Evolutionary conservation across 2,329 filamentous ascomycete genomes (phyloP).

Genomic region (Talaromyces sp.): DNA sequence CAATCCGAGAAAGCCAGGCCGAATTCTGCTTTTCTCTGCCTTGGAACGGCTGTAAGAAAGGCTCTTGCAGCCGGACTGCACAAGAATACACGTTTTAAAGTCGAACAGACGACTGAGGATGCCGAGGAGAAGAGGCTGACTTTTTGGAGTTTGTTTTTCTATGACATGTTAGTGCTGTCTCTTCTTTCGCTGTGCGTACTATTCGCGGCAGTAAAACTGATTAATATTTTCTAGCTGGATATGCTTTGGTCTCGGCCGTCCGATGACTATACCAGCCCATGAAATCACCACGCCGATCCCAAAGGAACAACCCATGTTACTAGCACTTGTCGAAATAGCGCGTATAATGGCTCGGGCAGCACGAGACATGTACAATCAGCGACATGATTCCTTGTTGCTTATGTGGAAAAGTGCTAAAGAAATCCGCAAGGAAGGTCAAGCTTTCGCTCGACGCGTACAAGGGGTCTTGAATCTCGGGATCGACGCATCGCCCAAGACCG

Average conservation of each 20-base stretch:
- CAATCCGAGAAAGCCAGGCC: slow-evolving; percentile 43
- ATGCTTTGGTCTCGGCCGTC: slow-evolving; percentile 41
- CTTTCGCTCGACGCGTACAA: slow-evolving; percentile 24
- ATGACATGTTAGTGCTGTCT: slow-evolving; percentile 37
- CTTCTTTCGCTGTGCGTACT: not conserved
- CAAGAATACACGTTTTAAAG: slow-evolving; percentile 35
- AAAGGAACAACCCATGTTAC: slow-evolving; percentile 35
- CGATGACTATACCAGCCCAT: slow-evolving; percentile 36
- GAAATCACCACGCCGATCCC: slow-evolving; percentile 36
- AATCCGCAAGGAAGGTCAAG: slow-evolving; percentile 28
- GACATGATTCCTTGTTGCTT: slow-evolving; percentile 36
- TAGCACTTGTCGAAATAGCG: slow-evolving; percentile 33
- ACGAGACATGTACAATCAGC: slow-evolving; percentile 38
- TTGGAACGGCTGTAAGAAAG: slow-evolving; percentile 40
- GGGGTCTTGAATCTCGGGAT: slow-evolving; percentile 31
- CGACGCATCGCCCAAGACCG: slow-evolving; percentile 32
- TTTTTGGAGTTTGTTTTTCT: slow-evolving; percentile 40
- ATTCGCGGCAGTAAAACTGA: not conserved
- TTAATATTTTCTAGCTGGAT: slow-evolving; percentile 34
- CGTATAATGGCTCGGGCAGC: slow-evolving; percentile 40
- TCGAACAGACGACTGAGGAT: slow-evolving; percentile 29
- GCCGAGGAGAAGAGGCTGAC: slow-evolving; percentile 36
- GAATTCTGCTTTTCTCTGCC: slow-evolving; percentile 40
- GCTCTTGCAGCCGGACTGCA: slow-evolving; percentile 43
- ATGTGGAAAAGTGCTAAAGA: slow-evolving; percentile 35